Evolutionary conservation across 164 flowering plant species (phyloP), one percentile per base, ranked within the genome.

Genomic region (Umbilicus rupestris): DNA sequence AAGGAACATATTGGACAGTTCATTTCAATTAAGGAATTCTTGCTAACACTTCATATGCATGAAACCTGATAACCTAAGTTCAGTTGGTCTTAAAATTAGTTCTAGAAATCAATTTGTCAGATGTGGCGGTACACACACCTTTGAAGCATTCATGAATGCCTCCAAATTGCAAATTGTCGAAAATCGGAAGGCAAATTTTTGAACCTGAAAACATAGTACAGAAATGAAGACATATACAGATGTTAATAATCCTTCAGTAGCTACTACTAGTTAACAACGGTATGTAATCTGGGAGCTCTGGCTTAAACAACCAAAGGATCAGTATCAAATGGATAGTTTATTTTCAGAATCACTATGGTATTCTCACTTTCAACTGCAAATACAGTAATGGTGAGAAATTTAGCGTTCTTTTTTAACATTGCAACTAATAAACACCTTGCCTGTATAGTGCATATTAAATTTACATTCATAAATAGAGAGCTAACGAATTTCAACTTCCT

Each of bases 101-200:
- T 30, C 17, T 14, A 16, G 22, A 7, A 22, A 29, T 28, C 29
- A n/a, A 3, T 10, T 55, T 28, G 0, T 55, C 33, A 14, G 31
- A 12, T 20, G 28, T n/a, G 28, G 55, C 33, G 3, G 3, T 31
- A 55, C 44, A 5, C 33, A 14, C 26, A 81, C 89, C 85, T 83
- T 73, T 57, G 81, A 66, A 46, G 66, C 29, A 35, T 68, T 70
- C 20, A 78, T 68, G 67, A 85, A 83, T 22, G 46, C 28, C 66
- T 82, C 76, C 35, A 76, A 46, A 44, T 77, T 81, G 39, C 19
- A 20, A 42, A 9, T 28, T 44, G 77, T 68, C 22, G 75, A 65
- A 77, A 85, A 83, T 41, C 77, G 74, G 60, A 83, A 57, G 47
- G 84, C 85, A 72, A 83, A 85, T 74, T 85, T 85, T 78, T 85